Base-by-base conservation (phyloP, 148 eudicot species). In the Salicornia ramosissima region DNA sequence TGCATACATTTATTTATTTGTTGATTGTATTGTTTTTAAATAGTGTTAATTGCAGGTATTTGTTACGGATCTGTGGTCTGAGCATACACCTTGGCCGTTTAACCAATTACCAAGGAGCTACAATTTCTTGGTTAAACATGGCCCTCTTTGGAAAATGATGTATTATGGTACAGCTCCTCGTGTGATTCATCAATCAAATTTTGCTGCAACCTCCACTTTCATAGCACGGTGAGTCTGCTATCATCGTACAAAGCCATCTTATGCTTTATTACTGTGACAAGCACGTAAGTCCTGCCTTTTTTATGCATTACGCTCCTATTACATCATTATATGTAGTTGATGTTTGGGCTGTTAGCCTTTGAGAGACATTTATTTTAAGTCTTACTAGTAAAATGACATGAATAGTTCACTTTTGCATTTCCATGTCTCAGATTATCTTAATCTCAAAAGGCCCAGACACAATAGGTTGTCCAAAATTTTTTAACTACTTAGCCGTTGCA, bases 71-170 rank as follows among this genome's bases (percentile, higher is more conserved):
- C 86, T 94, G 68, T 94, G 98, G 98, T 79, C 97, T 26, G 97
- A 88, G 69, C 98, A 94, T 64, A 94, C 98, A 22, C 98, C 97
- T 28, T 94, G 98, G 98, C 96, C 98, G 12, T 94, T 94, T 74
- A 94, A 94, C 73, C 98, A 94, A 76, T 76, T 94, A 75, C 98
- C 98, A 50, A 88, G 83, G 84, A 94, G 97, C 79, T 94, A 94
- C 72, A 94, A 84, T 83, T 90, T 94, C 71, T 84, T 94, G 73
- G 98, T 93, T 72, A 93, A 93, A 80, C 95, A 90, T 74, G 96
- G 96, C 16, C 75, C 96, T 65, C 76, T 93, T 14, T 93, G 98
- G 98, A 88, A 81, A 72, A 77, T 93, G 95, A 83, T 88, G 54
- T 93, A 93, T 68, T 88, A 93, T 78, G 98, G 87, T 30, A 73